Base-by-base conservation (phyloP, 257 asterid genomes). In the Parsonsia alboflavescens region DNA sequence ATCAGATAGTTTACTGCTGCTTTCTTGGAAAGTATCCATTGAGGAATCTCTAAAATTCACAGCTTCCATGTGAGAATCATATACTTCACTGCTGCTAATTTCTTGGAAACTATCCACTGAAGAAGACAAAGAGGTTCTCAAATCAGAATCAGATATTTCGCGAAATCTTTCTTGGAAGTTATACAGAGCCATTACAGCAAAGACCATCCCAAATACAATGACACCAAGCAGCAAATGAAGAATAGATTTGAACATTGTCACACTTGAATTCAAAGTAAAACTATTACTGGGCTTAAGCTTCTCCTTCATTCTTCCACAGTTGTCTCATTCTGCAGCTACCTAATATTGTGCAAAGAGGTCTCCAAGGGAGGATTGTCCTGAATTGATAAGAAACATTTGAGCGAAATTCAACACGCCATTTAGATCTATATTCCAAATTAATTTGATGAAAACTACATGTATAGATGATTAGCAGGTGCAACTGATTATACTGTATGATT, bases 141-240 rank as follows among this genome's bases (percentile, higher is more conserved):
- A n/a, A n/a, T n/a, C 4, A 3, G 45, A 62, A 15, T 6, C 28
- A 58, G 33, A 1, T 45, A 63, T 46, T 54, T 16, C 17, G 0
- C 22, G 13, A 19, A 59, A 72, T 50, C 70, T 45, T 49, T 19
- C 77, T 49, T 65, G 62, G 56, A 24, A 81, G 33, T 22, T 52
- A 52, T 73, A 10, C 64, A 77, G 15, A 65, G 71, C 69, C 52
- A 76, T 64, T n/a, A 81, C 30, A 9, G 68, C 12, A 63, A 77
- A 59, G n/a, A 77, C 50, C 21, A 68, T 53, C 2, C 61, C 73
- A 26, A 63, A 41, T 7, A 49, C 41, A n/a, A 77, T 54, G 2
- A 46, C 7, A 21, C 52, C 75, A 16, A 45, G 50, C 26, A 69
- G 45, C 75, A 73, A 28, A 64, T n/a, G 56, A 22, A 64, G 45